A percentile compares a stretch with the other conserved stretches of the same genome.
These are phyloP conservation scores for Exophiala bonariae DNA, from an alignment of 2,329 filamentous ascomycete genomes.

Conservation along the genomic window DNA sequence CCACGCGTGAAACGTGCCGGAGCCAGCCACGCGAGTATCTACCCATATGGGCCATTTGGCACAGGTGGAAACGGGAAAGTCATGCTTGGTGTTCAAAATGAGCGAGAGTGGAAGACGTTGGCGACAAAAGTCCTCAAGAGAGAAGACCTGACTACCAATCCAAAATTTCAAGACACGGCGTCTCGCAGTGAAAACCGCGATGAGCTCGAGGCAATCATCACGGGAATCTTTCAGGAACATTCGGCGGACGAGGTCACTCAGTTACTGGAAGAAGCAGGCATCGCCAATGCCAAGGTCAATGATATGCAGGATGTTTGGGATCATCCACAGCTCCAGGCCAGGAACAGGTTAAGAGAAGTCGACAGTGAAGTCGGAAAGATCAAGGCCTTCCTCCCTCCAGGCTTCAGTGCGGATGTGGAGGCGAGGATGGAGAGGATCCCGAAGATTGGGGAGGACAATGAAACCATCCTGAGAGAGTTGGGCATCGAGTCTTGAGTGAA, in stretches of 20 bases:
- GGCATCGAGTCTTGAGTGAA: slow-evolving; percentile 17
- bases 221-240: slow-evolving; percentile 40
- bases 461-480: slow-evolving; percentile 48
- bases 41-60: slow-evolving; percentile 58
- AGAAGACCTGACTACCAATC: slow-evolving; percentile 43
- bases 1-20: slow-evolving; percentile 47
- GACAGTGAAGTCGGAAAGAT: slow-evolving; percentile 49
- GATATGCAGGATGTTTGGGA: slow-evolving; percentile 57
- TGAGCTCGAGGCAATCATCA: slow-evolving; percentile 48
- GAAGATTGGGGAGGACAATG: slow-evolving; percentile 52
- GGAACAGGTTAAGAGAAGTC: slow-evolving; percentile 54
- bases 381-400: slow-evolving; percentile 53
- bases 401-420: slow-evolving; percentile 35
- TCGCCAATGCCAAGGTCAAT: slow-evolving; percentile 58
- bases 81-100: slow-evolving; percentile 60
- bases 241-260: slow-evolving; percentile 43
- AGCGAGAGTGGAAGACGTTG: slow-evolving; percentile 56
- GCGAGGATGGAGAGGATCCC: slow-evolving; percentile 49
- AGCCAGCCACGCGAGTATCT: slow-evolving; percentile 56
- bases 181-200: slow-evolving; percentile 49
- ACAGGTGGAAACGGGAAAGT: slow-evolving; percentile 50
- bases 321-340: slow-evolving; percentile 53
- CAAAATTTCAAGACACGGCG: slow-evolving; percentile 50
- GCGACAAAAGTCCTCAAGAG: slow-evolving; percentile 49
- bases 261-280: slow-evolving; percentile 48